Percentiles rank a stretch among this genome's conserved stretches.
Evolutionary conservation across 768 basidiomycete species (phyloP).

Genomic region (Tubosaeta sp.): DNA sequence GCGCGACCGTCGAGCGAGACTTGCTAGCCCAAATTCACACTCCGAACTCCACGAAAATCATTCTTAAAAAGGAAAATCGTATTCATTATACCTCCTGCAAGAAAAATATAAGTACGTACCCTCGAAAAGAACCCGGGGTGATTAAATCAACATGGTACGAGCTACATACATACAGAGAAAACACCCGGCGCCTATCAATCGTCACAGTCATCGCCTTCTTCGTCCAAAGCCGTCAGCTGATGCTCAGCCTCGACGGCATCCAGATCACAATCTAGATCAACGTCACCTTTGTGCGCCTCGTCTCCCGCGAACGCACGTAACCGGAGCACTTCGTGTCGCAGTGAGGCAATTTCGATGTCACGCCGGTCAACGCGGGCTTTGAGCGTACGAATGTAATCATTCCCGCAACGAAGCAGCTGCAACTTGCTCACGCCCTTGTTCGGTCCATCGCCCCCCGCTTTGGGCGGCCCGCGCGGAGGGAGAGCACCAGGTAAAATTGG

Average conservation of each 20-base stretch:
- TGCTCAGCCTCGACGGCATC: conserved; percentile 24
- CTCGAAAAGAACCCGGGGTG: conserved; percentile 2
- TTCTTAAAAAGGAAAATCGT: conserved; percentile 13
- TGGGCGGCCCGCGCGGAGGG: conserved; percentile 85
- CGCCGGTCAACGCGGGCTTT: conserved; percentile 74
- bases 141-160: conserved; percentile 8
- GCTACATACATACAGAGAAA: conserved; percentile 5
- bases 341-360: conserved; percentile 67
- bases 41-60: conserved; percentile 28
- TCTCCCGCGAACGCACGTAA: conserved; percentile 41
- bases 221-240: conserved; percentile 24
- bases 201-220: conserved; percentile 32
- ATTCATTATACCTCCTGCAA: neutral
- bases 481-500: conserved; percentile 82
- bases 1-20: neutral
- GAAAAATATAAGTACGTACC: neutral
- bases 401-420: conserved; percentile 85
- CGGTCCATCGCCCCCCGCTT: conserved; percentile 83
- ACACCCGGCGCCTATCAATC: conserved; percentile 8
- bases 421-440: conserved; percentile 94
- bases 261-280: conserved; percentile 30
- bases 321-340: conserved; percentile 64
- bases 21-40: conserved; percentile 8
- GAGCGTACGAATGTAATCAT: conserved; percentile 78
- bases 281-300: conserved; percentile 15